Evolutionary conservation across 495 filamentous ascomycete genomes (phyloP).

Genomic region (Tirmania nivea): DNA sequence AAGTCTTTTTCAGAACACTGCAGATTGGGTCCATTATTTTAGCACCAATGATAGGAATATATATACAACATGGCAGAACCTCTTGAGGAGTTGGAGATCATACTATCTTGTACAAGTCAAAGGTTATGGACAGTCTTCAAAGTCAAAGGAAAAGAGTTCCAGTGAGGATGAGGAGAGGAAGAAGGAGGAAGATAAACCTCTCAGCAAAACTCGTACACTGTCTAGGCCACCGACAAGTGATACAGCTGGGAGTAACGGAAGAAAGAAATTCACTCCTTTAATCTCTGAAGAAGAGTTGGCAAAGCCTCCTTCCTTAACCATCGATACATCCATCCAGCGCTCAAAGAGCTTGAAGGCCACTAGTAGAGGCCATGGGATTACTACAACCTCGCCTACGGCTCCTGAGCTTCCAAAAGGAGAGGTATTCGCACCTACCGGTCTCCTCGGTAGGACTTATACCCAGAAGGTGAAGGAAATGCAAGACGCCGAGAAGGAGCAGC

Average conservation of each 20-base stretch:
- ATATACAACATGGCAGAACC: slow-evolving; percentile 43
- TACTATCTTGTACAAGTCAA: slow-evolving; percentile 58
- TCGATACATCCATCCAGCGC: slow-evolving; percentile 5
- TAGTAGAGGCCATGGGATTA: slow-evolving; percentile 5
- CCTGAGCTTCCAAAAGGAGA: slow-evolving; percentile 4
- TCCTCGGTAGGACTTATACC: slow-evolving; percentile 7
- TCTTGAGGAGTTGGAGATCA: slow-evolving; percentile 62
- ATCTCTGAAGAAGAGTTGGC: slow-evolving; percentile 18
- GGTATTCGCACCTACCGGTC: slow-evolving; percentile 16
- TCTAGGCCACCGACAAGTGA: slow-evolving; percentile 1
- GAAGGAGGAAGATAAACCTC: slow-evolving; percentile 14
- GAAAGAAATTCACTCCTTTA: slow-evolving; percentile 11
- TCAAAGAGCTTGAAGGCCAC: slow-evolving; percentile 4
- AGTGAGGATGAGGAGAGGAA: slow-evolving; percentile 19
- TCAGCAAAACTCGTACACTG: slow-evolving; percentile 4
- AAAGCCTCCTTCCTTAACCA: slow-evolving; percentile 11
- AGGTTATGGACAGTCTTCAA: slow-evolving; percentile 28
- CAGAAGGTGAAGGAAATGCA: not conserved
- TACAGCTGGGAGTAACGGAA: slow-evolving; percentile 9
- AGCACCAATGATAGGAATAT: slow-evolving; percentile 46
- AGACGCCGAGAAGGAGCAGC: not conserved
- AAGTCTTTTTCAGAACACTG: slow-evolving; percentile 55
- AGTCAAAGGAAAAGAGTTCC: not conserved
- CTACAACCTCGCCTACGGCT: slow-evolving; percentile 4
- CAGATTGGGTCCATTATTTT: slow-evolving; percentile 85